A percentile compares a stretch with the other conserved stretches of the same genome.
Evolutionary conservation across 495 filamentous ascomycete species (phyloP).

Genomic region (Barbatosphaeria neglecta): DNA sequence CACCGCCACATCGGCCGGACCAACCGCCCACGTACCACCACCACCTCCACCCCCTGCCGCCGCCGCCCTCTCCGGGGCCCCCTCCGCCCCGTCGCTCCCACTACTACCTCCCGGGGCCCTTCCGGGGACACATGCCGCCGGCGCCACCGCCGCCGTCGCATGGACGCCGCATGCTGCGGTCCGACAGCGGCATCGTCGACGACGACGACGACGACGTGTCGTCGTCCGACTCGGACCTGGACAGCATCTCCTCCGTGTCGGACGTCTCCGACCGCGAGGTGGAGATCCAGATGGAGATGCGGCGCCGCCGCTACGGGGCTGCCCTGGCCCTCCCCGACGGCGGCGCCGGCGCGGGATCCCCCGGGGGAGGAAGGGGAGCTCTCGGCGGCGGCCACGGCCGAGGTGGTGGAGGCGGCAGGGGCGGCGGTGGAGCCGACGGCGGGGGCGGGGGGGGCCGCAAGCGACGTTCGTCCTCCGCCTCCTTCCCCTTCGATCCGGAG

Average conservation of each 20-base stretch:
- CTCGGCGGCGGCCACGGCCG: background rate
- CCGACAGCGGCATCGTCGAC: background rate
- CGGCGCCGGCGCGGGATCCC: conserved; percentile 1
- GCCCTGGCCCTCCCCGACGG: background rate
- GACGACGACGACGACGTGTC: conserved; percentile 12
- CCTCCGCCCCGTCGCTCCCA: too few relatives aligned
- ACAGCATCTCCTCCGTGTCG: conserved; percentile 21
- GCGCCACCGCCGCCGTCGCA: background rate
- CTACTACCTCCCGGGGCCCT: too few relatives aligned
- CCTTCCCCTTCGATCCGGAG: conserved; percentile 3
- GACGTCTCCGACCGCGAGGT: conserved; percentile 22
- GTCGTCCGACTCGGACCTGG: conserved; percentile 15
- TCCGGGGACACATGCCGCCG: background rate
- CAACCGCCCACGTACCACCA: background rate
- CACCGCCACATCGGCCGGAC: background rate
- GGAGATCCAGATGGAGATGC: conserved; percentile 15
- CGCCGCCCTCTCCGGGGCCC: background rate
- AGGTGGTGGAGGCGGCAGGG: background rate
- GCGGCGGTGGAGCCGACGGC: too few relatives aligned
- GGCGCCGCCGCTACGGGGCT: background rate
- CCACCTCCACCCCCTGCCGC: background rate
- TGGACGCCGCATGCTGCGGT: background rate
- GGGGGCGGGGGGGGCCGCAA: too few relatives aligned
- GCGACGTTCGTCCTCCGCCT: too few relatives aligned
- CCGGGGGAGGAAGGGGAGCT: too few relatives aligned